Evolutionary conservation across 371 early-diverging fungal species (phyloP).

Genomic region (Choanephora cucurbitarum): DNA sequence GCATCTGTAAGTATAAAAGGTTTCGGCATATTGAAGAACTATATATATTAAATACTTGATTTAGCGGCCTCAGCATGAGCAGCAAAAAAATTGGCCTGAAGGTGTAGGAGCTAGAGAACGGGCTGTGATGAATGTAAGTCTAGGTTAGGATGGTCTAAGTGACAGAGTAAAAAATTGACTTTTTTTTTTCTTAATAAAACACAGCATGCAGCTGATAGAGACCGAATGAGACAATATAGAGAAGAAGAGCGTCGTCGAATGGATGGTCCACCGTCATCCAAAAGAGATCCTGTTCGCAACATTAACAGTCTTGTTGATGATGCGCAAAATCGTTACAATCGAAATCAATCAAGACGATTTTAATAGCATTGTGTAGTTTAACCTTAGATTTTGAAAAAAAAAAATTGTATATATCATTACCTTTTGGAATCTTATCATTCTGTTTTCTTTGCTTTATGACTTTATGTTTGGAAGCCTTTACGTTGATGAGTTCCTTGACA

Average conservation of each 20-base stretch:
- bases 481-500: no score
- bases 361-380: background rate
- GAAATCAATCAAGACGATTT: background rate
- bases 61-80: conserved; percentile 7
- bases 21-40: no score
- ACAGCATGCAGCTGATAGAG: conserved; percentile 25
- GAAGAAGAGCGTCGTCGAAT: conserved; percentile 14
- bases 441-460: no score
- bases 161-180: background rate
- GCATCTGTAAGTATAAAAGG: conserved; percentile 18
- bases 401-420: background rate
- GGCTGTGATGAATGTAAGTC: conserved; percentile 20
- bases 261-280: background rate
- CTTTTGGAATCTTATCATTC: no score
- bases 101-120: conserved; percentile 21
- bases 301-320: conserved; percentile 15
- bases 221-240: conserved; percentile 10
- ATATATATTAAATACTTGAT: no score
- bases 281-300: conserved; percentile 1
- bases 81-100: conserved; percentile 4
- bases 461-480: no score
- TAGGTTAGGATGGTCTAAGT: no score
- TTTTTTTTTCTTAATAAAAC: no score
- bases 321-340: conserved; percentile 6
- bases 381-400: no score